Evolutionary conservation across 345 rosid species (phyloP).

Genomic region (Citrus sinensis): DNA sequence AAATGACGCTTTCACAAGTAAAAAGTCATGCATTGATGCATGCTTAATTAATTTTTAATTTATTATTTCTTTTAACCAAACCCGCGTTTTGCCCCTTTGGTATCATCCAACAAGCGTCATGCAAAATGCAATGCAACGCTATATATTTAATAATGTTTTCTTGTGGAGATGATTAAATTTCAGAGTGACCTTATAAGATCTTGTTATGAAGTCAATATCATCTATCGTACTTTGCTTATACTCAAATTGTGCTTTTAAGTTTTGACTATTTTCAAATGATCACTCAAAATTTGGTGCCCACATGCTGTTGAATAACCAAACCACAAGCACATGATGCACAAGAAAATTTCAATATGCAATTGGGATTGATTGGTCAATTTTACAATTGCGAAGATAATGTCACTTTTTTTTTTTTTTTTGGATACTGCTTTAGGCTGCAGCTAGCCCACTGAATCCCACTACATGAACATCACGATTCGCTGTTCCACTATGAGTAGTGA

Average conservation of each 20-base stretch:
- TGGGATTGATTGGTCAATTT: background rate
- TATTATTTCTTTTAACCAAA: background rate
- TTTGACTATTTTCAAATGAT: background rate
- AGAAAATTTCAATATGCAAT: background rate
- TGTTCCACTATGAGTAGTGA: background rate
- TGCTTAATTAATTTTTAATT: background rate
- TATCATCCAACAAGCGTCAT: background rate
- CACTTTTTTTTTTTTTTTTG: fast-evolving
- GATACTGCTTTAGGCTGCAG: too few relatives aligned
- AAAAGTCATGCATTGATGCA: background rate
- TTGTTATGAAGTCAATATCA: background rate
- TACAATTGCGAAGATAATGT: background rate
- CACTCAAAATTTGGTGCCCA: background rate
- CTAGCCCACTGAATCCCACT: background rate
- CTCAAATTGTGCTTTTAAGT: background rate
- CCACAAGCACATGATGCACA: background rate
- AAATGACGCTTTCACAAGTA: background rate
- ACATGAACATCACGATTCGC: background rate
- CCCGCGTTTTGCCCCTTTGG: background rate
- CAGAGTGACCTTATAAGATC: background rate
- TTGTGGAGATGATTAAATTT: background rate
- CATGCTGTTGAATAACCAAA: background rate
- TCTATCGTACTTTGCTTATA: background rate
- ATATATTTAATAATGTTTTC: background rate
- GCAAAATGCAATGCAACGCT: background rate